Base-by-base conservation (phyloP, 331 rosid genomes). In the Malus hybrid region DNA sequence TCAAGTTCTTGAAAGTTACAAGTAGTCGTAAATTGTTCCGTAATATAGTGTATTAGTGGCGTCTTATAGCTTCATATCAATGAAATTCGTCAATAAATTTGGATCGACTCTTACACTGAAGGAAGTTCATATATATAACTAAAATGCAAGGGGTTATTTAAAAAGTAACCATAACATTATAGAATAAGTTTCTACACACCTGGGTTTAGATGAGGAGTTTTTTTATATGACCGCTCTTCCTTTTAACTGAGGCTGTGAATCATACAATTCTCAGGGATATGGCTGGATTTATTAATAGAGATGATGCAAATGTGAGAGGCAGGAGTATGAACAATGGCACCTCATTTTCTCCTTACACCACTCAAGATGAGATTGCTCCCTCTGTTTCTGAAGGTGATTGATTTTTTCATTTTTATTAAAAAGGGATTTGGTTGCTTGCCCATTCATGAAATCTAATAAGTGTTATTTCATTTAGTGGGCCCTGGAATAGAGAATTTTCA, bases 401-500 rank as follows among this genome's bases (percentile, higher is more conserved):
- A 7, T 61, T 55, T 70, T 83, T 79, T 65, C 28, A 24, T 56
- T 55, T 44, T 52, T 70, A 32, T 12, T 1, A 26, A 66, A 19
- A 74, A 66, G 30, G 42, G 36, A 34, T 66, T 50, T 18, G 46
- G 65, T 73, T 57, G 18, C 29, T 22, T 61, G 42, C 42, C 64
- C 64, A 60, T 56, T 46, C 24, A 36, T 84, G 68, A 39, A 56
- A 44, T 60, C 71, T 80, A 70, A 71, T 48, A 13, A 61, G 62
- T 60, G 10, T 61, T 20, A 64, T 72, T 81, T 72, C 78, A 75
- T 84, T 73, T 71, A 89, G 89, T 85, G 84, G 87, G 93, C 75
- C 99, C 99, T 67, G 88, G 96, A 66, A 92, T 94, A 63, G 97
- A 94, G 67, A 85, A 86, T 84, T 94, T 94, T 88, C 99, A 94